A percentile compares a stretch with the other conserved stretches of the same genome.
Conservation (phyloP, 2,329 filamentous ascomycete genomes). For the Amphichorda felina region DNA sequence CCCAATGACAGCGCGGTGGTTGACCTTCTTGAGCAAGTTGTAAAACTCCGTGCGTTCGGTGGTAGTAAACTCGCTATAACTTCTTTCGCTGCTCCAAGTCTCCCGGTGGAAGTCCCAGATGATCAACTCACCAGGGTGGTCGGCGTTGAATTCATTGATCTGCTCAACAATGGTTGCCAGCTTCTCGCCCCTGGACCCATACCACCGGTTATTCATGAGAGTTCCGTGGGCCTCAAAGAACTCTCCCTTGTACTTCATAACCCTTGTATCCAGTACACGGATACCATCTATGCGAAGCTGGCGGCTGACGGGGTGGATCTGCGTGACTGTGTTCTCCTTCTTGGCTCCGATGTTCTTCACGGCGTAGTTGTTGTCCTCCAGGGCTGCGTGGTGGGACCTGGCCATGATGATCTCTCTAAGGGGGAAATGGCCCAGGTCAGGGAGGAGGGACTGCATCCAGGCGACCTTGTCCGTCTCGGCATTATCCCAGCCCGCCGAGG, state of each 20-base stretch:
- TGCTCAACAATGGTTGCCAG: slow-evolving; percentile 14
- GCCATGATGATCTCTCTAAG: slow-evolving; percentile 18
- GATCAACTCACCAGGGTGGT: slow-evolving; percentile 18
- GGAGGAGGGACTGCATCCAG: slow-evolving; percentile 18
- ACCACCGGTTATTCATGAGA: slow-evolving; percentile 8
- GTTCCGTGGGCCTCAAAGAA: slow-evolving; percentile 8
- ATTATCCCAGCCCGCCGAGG: slow-evolving; percentile 6
- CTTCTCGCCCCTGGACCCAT: slow-evolving; percentile 10
- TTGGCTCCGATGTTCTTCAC: slow-evolving; percentile 5
- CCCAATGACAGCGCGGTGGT: slow-evolving; percentile 10
- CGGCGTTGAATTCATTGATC: slow-evolving; percentile 15
- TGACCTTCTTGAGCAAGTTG: slow-evolving; percentile 6
- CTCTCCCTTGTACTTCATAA: not conserved
- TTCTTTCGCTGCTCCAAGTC: not conserved
- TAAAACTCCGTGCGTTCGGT: slow-evolving; percentile 8
- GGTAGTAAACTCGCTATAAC: not conserved
- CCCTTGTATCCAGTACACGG: slow-evolving; percentile 2
- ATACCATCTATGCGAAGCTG: slow-evolving; percentile 15
- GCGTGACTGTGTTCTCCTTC: slow-evolving; percentile 9
- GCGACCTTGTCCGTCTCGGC: slow-evolving; percentile 5
- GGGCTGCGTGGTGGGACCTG: slow-evolving; percentile 17
- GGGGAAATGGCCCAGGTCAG: slow-evolving; percentile 11
- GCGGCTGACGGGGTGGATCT: slow-evolving; percentile 12
- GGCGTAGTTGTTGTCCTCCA: slow-evolving; percentile 7
- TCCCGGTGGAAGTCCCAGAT: slow-evolving; percentile 16